Percentiles rank a stretch among this genome's conserved stretches.
Conservation (phyloP, 1,139 yeast species). For the Pichia sp. region DNA sequence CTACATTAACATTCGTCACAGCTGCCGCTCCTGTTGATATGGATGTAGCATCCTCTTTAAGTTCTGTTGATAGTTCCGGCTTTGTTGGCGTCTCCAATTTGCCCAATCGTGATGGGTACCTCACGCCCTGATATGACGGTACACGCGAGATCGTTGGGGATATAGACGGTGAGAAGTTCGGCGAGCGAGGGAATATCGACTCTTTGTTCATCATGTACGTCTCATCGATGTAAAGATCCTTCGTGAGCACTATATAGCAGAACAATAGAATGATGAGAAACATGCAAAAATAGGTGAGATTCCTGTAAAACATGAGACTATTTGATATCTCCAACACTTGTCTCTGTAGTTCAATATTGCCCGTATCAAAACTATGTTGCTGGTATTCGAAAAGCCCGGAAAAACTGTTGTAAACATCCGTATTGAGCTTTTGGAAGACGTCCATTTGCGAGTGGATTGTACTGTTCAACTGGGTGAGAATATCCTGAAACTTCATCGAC, state of each 20-base stretch:
- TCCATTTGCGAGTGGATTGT: constrained; percentile 47
- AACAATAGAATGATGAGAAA: constrained; percentile 45
- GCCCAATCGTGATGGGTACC: too few relatives aligned
- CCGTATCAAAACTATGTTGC: constrained; percentile 30
- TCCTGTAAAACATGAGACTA: constrained; percentile 45
- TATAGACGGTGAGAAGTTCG: constrained; percentile 4
- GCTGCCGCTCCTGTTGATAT: too few relatives aligned
- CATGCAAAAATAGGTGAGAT: too few relatives aligned
- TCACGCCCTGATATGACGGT: too few relatives aligned
- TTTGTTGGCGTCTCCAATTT: too few relatives aligned
- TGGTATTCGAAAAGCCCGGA: constrained; percentile 32
- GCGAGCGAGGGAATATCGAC: constrained; percentile 1
- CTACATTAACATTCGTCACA: too few relatives aligned
- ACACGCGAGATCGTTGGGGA: constrained; percentile 5
- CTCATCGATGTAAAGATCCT: constrained; percentile 40
- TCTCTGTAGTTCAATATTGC: constrained; percentile 32
- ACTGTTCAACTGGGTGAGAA: constrained; percentile 50
- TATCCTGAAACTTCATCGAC: constrained; percentile 45
- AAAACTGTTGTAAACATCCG: constrained; percentile 31
- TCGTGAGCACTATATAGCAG: constrained; percentile 52
- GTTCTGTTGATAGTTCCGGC: too few relatives aligned
- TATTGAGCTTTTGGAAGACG: constrained; percentile 32
- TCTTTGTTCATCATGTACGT: constrained; percentile 6
- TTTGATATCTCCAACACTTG: constrained; percentile 12
- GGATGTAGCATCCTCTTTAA: too few relatives aligned